Base-by-base conservation (phyloP, 345 rosid species). In the Leavenworthia alabamica region DNA sequence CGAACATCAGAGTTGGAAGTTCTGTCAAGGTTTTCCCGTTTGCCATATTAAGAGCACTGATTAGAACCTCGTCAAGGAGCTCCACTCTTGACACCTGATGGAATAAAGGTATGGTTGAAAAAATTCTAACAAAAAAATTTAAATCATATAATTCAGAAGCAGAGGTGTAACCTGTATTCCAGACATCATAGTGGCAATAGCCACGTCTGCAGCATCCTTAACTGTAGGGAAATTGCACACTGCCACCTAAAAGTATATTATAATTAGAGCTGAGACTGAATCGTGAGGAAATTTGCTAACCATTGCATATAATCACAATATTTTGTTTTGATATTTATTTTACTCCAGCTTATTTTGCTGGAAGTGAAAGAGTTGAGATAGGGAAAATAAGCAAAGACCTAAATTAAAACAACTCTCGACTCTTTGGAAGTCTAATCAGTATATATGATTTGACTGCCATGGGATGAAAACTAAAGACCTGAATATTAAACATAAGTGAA, bases 161-260 rank as follows among this genome's bases (percentile, higher is more conserved):
- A 50, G 42, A 73, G 50, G 42, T 56, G 42, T 53, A 49, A 92
- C 96, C 90, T 86, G 96, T 74, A 92, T 85, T 50, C 96, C 96
- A 60, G 89, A 78, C 71, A 74, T 50, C 96, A 92, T 84, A 40
- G 88, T 65, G 46, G 86, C 90, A 83, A 88, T 88, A 28, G 98
- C 90, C 73, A 92, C 98, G 66, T 92, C 93, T 64, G 98, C 96
- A 33, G 96, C 98, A 81, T 86, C 98, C 76, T 92, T 88, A 36
- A 92, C 70, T 17, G 96, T 76, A 24, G 95, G 93, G 61, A 88
- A 92, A 77, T 86, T 92, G 66, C 95, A 92, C 86, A 83, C 77
- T 68, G 98, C 96, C 60, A 88, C 96, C 98, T 92, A 82, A 80
- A 62, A 47, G 57, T 71, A 54, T 61, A 26, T 37, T 12, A 55